Evolutionary conservation across 495 filamentous ascomycete species (phyloP), one percentile per base, ranked within the genome.

Genomic region (Entonaema liquescens): DNA sequence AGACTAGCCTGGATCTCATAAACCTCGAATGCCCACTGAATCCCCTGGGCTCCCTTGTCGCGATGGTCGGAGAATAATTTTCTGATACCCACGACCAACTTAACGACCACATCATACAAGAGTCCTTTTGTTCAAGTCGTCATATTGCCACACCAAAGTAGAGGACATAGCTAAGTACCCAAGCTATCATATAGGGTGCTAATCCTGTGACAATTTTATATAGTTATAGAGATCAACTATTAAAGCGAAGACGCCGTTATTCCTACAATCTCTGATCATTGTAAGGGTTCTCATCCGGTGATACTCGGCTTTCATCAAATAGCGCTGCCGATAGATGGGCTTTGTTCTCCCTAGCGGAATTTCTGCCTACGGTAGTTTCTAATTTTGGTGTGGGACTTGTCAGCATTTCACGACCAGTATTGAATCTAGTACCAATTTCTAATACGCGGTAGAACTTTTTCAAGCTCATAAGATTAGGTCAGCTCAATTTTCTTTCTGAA

Each of bases 381-480:
- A 53, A 53, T 28, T 53, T 53, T 29, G 49, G 26, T 25, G 29
- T 19, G 53, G 26, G 5, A 13, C 17, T 35, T 19, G 53, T 53
- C 29, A 59, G 56, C 56, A 36, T 52, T 53, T 29, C 12, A 15
- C 13, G 12, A 19, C 56, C 38, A 40, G 21, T 59, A 17, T 44
- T 53, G 52, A 19, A 21, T 47, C 47, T 26, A 58, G 56, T 62
- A 60, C 53, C 44, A 59, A 53, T 19, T 23, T 42, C 40, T 12
- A 49, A 17, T 56, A n/a, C n/a, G n/a, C n/a, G 26, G 42, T 40
- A 50, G 36, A n/a, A 23, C 23, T 26, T 38, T 38, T 29, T 19
- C 59, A 29, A 38, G 28, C 40, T 61, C 9, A 19, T 31, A 59
- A 49, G 47, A 68, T 68, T 65, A 68, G 55, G 55, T 68, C 70